A percentile compares a stretch with the other conserved stretches of the same genome.
Conservation (phyloP, 768 basidiomycete genomes). For the Exsudoporus frostii region DNA sequence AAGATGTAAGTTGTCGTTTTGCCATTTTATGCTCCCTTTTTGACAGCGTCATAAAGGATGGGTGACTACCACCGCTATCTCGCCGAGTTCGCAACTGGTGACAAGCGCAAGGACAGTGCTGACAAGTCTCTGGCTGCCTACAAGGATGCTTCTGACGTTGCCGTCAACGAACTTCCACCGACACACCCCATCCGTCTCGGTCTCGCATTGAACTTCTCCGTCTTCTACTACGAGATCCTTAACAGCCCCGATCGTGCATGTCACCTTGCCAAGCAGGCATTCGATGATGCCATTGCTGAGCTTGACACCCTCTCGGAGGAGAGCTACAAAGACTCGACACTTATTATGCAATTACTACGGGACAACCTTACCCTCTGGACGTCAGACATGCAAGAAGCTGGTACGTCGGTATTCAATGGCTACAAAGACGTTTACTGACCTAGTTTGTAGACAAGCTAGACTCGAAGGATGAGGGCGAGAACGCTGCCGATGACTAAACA, state of each 20-base stretch:
- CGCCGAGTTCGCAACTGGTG: slow-evolving; percentile 97
- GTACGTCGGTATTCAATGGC: slow-evolving; percentile 43
- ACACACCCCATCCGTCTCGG: slow-evolving; percentile 99
- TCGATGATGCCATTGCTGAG: slow-evolving; percentile 98
- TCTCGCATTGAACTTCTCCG: slow-evolving; percentile 98
- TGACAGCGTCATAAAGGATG: slow-evolving; percentile 61
- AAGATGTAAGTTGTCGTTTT: slow-evolving; percentile 76
- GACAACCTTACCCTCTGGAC: slow-evolving; percentile 99
- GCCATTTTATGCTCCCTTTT: slow-evolving; percentile 8
- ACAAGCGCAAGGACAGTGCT: slow-evolving; percentile 94
- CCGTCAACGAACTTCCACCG: slow-evolving; percentile 90
- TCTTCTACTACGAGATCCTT: slow-evolving; percentile 99
- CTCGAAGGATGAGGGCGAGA: slow-evolving; percentile 66
- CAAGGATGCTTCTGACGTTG: slow-evolving; percentile 97
- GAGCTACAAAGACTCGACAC: slow-evolving; percentile 98
- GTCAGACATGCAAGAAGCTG: slow-evolving; percentile 93
- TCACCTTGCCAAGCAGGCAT: slow-evolving; percentile 98
- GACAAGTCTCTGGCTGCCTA: slow-evolving; percentile 97
- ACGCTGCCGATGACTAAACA: slow-evolving; percentile 62
- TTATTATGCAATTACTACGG: slow-evolving; percentile 95
- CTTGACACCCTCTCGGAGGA: slow-evolving; percentile 98
- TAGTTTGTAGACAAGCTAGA: slow-evolving; percentile 62
- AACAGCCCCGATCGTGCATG: slow-evolving; percentile 98
- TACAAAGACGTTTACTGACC: slow-evolving; percentile 4
- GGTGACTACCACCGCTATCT: slow-evolving; percentile 99